phyloP scores from a whole-genome alignment of 257 asterid species.

The Scutellaria minor region DNA sequence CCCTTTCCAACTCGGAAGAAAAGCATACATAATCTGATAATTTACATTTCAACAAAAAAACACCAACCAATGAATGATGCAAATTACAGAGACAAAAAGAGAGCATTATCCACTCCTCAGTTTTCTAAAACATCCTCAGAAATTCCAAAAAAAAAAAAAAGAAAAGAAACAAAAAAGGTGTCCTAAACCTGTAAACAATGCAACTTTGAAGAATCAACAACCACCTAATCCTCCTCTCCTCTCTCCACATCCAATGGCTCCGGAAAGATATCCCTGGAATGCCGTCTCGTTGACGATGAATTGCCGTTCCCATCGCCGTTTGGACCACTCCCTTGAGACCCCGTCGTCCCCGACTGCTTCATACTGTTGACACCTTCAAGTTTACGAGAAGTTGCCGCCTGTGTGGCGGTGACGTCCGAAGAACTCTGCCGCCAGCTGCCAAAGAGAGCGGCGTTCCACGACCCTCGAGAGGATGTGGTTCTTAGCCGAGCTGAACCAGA shows the following conservation, averaged over 20 bases:
- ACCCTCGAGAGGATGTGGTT: constrained; percentile 57
- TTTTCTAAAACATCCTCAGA: constrained; percentile 4
- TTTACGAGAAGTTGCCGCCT: constrained; percentile 37
- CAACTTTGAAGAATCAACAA: constrained; percentile 28
- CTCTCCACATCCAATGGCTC: constrained; percentile 71
- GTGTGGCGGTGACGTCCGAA: constrained; percentile 45
- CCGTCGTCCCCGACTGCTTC: constrained; percentile 36
- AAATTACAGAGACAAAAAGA: constrained; percentile 34
- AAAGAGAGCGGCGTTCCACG: constrained; percentile 54
- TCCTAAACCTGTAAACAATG: constrained; percentile 20
- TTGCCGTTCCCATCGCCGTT: constrained; percentile 38
- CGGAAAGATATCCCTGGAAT: constrained; percentile 79
- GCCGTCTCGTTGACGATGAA: constrained; percentile 52
- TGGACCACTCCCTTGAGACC: constrained; percentile 45
- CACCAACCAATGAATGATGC: constrained; percentile 26
- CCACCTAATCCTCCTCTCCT: constrained; percentile 37
- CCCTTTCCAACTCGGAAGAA: constrained; percentile 34
- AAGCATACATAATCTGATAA: constrained; percentile 38
- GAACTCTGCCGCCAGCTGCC: constrained; percentile 65
- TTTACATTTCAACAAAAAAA: constrained; percentile 55
- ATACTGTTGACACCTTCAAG: constrained; percentile 43
- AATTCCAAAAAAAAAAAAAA: background rate
- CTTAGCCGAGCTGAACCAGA: constrained; percentile 51
- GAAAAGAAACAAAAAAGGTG: background rate
- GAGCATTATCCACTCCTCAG: constrained; percentile 24